Conservation (phyloP, 176 grass and related monocot genomes). For the Juncus effusus region DNA sequence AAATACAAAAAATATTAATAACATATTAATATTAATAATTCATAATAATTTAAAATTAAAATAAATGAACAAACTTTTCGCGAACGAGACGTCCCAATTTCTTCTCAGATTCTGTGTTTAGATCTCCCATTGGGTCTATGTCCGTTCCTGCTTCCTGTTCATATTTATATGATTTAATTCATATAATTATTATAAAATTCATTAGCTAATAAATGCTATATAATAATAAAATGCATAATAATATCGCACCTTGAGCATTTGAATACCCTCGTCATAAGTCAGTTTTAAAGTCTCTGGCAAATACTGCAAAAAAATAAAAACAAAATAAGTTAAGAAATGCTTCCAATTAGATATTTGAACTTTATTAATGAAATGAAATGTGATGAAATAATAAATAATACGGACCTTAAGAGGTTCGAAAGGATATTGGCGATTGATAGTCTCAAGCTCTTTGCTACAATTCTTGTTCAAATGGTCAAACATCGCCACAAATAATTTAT, state of each 20-base stretch:
- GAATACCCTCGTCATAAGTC: constrained; percentile 70
- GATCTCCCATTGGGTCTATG: constrained; percentile 86
- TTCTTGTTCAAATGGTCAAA: constrained; percentile 87
- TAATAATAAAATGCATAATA: background rate
- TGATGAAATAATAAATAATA: background rate
- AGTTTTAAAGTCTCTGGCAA: constrained; percentile 78
- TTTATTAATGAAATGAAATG: background rate
- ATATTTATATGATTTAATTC: constrained; percentile 20
- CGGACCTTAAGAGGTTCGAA: constrained; percentile 81
- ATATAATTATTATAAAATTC: constrained; percentile 2
- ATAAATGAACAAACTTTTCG: constrained; percentile 54
- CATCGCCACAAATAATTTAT: constrained; percentile 81
- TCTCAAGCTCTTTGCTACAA: constrained; percentile 68
- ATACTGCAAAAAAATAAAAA: constrained; percentile 57
- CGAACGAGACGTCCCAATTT: constrained; percentile 79
- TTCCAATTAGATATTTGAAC: background rate
- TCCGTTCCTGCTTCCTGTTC: constrained; percentile 79
- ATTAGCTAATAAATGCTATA: background rate
- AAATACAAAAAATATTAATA: constrained; percentile 5
- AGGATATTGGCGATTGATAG: constrained; percentile 79
- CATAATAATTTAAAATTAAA: background rate
- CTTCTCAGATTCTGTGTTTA: constrained; percentile 86
- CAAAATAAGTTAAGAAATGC: constrained; percentile 13
- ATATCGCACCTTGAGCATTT: constrained; percentile 82
- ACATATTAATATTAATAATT: constrained; percentile 8